Percentiles rank a stretch among this genome's conserved stretches.
These are phyloP conservation scores for Sarocladium strictum DNA, from an alignment of 2,329 filamentous ascomycete species.

Conservation along the genomic window DNA sequence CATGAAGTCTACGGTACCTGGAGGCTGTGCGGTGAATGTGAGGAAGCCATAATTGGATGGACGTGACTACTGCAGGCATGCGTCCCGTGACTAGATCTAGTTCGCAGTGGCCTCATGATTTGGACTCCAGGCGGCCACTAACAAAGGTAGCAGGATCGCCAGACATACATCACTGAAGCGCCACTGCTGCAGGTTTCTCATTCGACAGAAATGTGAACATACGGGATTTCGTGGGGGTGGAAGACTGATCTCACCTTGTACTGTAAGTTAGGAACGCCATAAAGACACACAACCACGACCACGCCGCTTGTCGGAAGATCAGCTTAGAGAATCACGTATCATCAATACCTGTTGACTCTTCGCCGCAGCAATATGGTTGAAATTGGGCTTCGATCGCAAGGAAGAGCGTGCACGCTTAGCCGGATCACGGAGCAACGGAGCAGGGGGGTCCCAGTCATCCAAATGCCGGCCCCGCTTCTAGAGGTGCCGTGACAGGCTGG, in stretches of 20 bases:
- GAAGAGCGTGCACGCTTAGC: too few relatives aligned
- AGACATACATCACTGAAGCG: neutral
- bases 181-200: neutral
- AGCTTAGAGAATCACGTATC: too few relatives aligned
- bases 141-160: neutral
- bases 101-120: neutral
- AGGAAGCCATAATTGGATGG: neutral
- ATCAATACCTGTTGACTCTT: too few relatives aligned
- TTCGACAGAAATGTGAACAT: neutral
- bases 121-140: neutral
- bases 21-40: neutral
- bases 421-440: neutral
- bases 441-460: neutral
- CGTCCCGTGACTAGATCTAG: neutral
- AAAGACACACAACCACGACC: neutral
- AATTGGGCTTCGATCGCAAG: too few relatives aligned
- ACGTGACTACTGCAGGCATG: neutral
- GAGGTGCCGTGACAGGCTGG: conserved; percentile 3
- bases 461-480: conserved; percentile 9
- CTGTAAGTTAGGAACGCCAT: neutral
- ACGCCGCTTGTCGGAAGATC: neutral
- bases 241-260: neutral
- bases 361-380: too few relatives aligned
- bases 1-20: neutral
- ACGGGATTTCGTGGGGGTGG: neutral